phyloP scores from a whole-genome alignment of 140 eudicot species.

The Ambrosia hybrid region DNA sequence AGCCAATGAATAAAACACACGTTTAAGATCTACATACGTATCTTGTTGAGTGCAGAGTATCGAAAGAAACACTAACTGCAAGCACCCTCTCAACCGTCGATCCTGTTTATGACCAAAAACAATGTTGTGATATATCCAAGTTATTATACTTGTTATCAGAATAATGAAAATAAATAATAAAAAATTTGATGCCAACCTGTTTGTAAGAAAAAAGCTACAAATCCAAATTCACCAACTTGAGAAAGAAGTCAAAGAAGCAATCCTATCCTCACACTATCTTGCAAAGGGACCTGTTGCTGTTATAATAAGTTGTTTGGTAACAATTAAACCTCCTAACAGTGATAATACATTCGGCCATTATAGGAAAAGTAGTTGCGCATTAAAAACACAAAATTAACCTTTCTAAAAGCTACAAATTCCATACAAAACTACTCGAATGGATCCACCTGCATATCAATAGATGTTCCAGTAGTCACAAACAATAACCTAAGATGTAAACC shows the following conservation, averaged over 20 bases:
- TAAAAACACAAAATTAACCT: background rate
- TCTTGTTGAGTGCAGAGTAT: constrained; percentile 34
- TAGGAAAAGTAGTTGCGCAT: constrained; percentile 74
- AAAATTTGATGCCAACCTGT: constrained; percentile 45
- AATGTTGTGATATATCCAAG: constrained; percentile 7
- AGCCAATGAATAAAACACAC: too few species aligned
- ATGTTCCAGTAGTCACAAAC: constrained; percentile 95
- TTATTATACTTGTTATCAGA: constrained; percentile 3
- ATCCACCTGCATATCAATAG: constrained; percentile 73
- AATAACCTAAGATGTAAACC: constrained; percentile 92
- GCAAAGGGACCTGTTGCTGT: constrained; percentile 90
- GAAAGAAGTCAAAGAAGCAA: constrained; percentile 60
- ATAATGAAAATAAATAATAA: background rate
- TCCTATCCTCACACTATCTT: constrained; percentile 90
- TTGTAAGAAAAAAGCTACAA: constrained; percentile 93
- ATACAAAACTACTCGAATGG: background rate
- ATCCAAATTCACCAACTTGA: constrained; percentile 93
- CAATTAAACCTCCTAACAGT: constrained; percentile 82
- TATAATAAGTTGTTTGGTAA: constrained; percentile 77
- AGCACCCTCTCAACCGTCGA: too few species aligned
- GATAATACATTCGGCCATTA: constrained; percentile 97
- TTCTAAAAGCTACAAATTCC: background rate
- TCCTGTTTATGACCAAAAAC: constrained; percentile 14
- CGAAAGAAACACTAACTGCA: too few species aligned
- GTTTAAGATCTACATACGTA: constrained; percentile 49